Conservation (phyloP, 805 yeast genomes). For the Saccharomycopsis babjevae region DNA sequence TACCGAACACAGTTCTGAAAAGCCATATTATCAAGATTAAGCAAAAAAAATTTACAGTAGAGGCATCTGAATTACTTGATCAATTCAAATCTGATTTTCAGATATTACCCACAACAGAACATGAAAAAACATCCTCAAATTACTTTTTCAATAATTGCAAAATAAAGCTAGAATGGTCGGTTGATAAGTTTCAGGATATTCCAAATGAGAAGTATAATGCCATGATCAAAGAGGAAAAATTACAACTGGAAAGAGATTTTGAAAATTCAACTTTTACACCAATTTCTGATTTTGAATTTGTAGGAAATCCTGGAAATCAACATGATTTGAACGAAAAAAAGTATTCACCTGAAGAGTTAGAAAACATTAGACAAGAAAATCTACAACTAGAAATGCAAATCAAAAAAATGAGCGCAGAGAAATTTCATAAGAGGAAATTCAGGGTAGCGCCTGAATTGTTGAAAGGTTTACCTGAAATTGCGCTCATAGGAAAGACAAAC, state of each 20-base stretch:
- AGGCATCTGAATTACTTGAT: neutral
- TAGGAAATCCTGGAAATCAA: neutral
- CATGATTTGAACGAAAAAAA: too few species aligned
- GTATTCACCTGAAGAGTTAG: neutral
- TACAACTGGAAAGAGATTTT: neutral
- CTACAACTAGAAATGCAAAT: neutral
- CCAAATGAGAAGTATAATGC: constrained; percentile 41
- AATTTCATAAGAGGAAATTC: constrained; percentile 14
- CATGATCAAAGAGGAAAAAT: neutral
- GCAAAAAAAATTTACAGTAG: neutral
- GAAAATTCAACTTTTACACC: neutral
- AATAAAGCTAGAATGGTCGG: constrained; percentile 51
- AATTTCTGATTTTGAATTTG: neutral
- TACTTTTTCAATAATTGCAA: constrained; percentile 39
- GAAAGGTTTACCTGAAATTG: constrained; percentile 52
- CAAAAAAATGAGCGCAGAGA: neutral
- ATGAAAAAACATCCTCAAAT: constrained; percentile 19
- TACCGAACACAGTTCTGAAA: neutral
- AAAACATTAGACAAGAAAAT: neutral
- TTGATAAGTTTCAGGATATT: constrained; percentile 39
- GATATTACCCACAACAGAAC: constrained; percentile 9
- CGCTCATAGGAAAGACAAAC: constrained; percentile 72
- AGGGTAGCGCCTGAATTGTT: constrained; percentile 3
- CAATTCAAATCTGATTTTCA: constrained; percentile 10
- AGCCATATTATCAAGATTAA: neutral